phyloP scores from a whole-genome alignment of 129 eudicot genomes.

The Dittrichia graveolens region DNA sequence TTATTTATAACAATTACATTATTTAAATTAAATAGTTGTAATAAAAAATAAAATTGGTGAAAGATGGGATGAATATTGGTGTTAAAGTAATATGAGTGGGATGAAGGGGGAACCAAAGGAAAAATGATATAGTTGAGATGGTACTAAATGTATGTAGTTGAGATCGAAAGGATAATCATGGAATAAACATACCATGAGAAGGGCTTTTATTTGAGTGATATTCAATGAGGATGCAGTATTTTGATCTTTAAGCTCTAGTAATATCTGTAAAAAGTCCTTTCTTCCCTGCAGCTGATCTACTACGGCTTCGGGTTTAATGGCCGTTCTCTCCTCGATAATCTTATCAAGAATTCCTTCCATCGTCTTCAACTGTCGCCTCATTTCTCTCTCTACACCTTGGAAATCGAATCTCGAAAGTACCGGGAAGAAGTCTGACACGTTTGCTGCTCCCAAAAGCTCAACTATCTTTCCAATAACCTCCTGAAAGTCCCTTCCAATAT shows the following conservation, averaged over 20 bases:
- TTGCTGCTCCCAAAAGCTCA: not conserved
- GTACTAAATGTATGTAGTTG: too few species aligned
- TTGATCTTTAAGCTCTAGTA: not conserved
- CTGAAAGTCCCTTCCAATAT: not conserved
- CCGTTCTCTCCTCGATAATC: not conserved
- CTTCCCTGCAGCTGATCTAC: not conserved
- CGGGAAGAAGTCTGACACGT: not conserved
- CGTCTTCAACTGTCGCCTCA: not conserved
- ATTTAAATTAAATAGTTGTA: too few species aligned
- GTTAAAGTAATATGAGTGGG: too few species aligned
- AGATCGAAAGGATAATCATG: not conserved
- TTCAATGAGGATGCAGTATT: not conserved
- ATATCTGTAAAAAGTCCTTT: not conserved
- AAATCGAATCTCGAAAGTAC: not conserved
- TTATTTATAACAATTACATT: too few species aligned
- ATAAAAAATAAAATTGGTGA: too few species aligned
- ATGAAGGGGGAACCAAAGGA: too few species aligned
- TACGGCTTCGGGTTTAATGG: not conserved
- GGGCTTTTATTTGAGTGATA: not conserved
- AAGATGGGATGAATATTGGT: too few species aligned
- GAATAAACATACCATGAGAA: not conserved
- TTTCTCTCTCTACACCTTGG: not conserved
- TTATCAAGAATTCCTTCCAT: not conserved
- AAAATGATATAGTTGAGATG: too few species aligned
- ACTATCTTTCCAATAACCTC: not conserved